Evolutionary conservation across 441 rosid genomes (phyloP).

Genomic region (Jatropha podagrica): DNA sequence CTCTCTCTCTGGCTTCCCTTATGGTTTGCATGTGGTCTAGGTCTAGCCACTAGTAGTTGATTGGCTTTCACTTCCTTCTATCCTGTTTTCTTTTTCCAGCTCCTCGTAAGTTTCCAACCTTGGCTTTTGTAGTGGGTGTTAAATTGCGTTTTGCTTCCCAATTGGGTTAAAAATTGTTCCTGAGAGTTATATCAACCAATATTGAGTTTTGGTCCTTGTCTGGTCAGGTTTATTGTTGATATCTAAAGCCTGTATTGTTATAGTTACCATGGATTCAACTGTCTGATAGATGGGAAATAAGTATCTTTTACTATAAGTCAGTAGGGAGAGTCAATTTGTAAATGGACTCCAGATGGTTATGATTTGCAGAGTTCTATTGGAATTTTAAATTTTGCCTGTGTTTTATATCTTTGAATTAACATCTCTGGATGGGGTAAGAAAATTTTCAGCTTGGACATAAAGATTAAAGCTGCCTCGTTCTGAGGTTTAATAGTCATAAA

Average conservation of each 20-base stretch:
- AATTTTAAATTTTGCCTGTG: background rate
- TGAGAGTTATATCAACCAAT: background rate
- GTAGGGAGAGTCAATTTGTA: background rate
- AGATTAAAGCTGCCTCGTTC: background rate
- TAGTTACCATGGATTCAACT: background rate
- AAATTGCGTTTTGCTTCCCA: conserved; percentile 1
- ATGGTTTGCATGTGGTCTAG: background rate
- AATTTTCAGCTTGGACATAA: background rate
- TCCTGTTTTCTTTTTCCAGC: background rate
- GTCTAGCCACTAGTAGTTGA: background rate
- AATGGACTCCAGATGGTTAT: background rate
- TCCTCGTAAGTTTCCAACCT: background rate
- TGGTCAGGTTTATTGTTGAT: background rate
- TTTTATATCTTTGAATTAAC: background rate
- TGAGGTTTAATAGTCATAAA: background rate
- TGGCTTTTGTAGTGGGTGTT: conserved; percentile 7
- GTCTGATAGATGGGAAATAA: background rate
- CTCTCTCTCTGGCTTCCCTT: background rate
- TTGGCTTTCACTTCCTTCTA: background rate
- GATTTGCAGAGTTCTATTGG: background rate
- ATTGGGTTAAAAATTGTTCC: background rate
- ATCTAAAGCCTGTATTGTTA: background rate
- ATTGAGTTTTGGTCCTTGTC: conserved; percentile 3
- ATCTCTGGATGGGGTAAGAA: background rate
- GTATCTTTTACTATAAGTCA: background rate